Conservation (phyloP, 2,329 filamentous ascomycete genomes). For the Fusarium siculi region DNA sequence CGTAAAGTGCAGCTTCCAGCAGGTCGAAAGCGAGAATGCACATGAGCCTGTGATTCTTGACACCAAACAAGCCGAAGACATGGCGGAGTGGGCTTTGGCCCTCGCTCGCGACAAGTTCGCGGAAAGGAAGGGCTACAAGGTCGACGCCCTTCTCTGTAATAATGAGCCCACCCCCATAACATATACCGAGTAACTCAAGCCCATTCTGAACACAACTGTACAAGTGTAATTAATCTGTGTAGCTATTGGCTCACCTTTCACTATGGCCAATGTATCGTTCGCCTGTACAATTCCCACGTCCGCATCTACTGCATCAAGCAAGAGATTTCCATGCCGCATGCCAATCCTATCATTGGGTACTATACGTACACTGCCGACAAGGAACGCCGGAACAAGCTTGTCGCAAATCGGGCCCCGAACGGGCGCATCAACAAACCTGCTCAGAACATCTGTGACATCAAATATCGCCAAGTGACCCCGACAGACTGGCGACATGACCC, state of each 20-base stretch:
- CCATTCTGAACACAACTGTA: neutral
- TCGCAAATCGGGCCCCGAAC: too few species aligned
- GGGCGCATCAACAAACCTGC: too few species aligned
- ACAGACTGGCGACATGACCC: neutral
- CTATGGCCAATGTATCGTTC: neutral
- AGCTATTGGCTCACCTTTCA: neutral
- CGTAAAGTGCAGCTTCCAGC: neutral
- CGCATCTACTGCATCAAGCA: rapidly evolving
- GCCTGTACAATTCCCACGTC: neutral
- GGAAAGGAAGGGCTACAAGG: too few species aligned
- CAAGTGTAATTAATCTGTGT: neutral
- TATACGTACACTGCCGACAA: neutral
- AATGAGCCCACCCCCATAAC: neutral
- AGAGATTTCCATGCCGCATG: neutral
- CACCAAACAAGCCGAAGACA: rapidly evolving
- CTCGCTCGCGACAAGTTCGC: neutral
- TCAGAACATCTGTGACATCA: neutral
- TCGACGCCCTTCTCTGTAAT: neutral
- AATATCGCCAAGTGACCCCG: neutral
- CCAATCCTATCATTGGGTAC: neutral
- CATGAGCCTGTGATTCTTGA: rapidly evolving
- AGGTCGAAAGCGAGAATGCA: neutral
- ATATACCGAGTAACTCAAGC: rapidly evolving
- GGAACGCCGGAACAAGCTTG: neutral
- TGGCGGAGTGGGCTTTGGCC: rapidly evolving